Evolutionary conservation across 1,284 basidiomycete genomes (phyloP), one percentile per base, ranked within the genome.

Genomic region (Boletus semigastroideus): DNA sequence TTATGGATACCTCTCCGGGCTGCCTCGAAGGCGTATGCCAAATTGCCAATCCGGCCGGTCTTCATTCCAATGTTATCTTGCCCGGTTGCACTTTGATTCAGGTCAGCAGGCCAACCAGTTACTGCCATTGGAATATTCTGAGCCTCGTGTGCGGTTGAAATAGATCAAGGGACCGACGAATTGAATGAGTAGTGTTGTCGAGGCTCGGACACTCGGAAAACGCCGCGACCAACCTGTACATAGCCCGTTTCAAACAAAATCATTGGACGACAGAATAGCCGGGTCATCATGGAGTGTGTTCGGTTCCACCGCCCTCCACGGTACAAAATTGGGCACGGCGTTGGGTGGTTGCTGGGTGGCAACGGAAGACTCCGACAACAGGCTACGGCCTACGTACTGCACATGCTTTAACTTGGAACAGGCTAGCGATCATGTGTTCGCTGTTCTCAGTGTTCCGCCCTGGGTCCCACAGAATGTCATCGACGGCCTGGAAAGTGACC

Each of bases 141-240:
- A 20, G 51, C 37, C 28, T 48, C 36, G n/a, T 46, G 54, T 25
- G 12, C 20, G 33, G n/a, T 16, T 53, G 12, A 9, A 57, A 31
- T 31, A 31, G 14, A 13, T 4, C n/a, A 12, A 9, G 11, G 7
- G 25, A 33, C n/a, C 34, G 13, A 31, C 6, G 25, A 30, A 14
- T 14, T 2, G 46, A 10, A 38, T 39, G 34, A 36, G 20, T 17
- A n/a, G n/a, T n/a, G n/a, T n/a, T n/a, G n/a, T n/a, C n/a, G n/a
- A n/a, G n/a, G n/a, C n/a, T n/a, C n/a, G n/a, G n/a, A n/a, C n/a
- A n/a, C n/a, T n/a, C n/a, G n/a, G n/a, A n/a, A n/a, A n/a, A n/a
- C n/a, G n/a, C n/a, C n/a, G n/a, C n/a, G n/a, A n/a, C n/a, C n/a
- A n/a, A n/a, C n/a, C n/a, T n/a, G n/a, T n/a, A n/a, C n/a, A n/a